Conservation (phyloP, 306 rosid genomes). For the Elaeagnus macrophylla region DNA sequence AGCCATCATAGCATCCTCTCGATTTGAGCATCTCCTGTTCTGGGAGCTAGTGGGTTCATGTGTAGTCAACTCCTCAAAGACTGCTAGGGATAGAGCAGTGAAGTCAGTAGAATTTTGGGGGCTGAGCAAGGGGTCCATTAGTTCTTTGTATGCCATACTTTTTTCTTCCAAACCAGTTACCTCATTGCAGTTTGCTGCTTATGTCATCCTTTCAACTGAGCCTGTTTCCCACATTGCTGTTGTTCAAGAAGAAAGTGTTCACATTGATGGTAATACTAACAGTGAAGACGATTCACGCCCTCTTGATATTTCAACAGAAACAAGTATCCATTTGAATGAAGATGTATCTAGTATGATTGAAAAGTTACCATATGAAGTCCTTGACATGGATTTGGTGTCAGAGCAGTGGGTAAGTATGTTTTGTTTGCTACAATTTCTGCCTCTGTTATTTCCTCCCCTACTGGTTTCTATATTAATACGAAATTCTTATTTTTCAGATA, state of each 20-base stretch:
- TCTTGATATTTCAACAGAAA: constrained; percentile 50
- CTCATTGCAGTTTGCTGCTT: constrained; percentile 69
- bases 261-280: constrained; percentile 34
- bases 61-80: constrained; percentile 58
- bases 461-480: constrained; percentile 1
- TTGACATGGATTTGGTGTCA: constrained; percentile 55
- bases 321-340: constrained; percentile 44
- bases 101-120: constrained; percentile 96
- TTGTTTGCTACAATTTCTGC: constrained; percentile 6
- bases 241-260: constrained; percentile 40
- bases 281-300: constrained; percentile 40
- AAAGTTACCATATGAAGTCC: constrained; percentile 53
- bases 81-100: constrained; percentile 79
- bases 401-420: constrained; percentile 54
- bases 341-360: constrained; percentile 68
- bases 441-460: neutral
- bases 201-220: constrained; percentile 64
- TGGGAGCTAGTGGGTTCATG: constrained; percentile 77
- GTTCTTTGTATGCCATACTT: constrained; percentile 76
- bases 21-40: constrained; percentile 47
- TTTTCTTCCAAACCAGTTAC: constrained; percentile 68
- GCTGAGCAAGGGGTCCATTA: constrained; percentile 72
- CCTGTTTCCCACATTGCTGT: constrained; percentile 60
- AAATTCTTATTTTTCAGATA: constrained; percentile 37
- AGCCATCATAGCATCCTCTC: constrained; percentile 48